Evolutionary conservation across 495 filamentous ascomycete genomes (phyloP), one percentile per base, ranked within the genome.

Genomic region (Lepraria neglecta): DNA sequence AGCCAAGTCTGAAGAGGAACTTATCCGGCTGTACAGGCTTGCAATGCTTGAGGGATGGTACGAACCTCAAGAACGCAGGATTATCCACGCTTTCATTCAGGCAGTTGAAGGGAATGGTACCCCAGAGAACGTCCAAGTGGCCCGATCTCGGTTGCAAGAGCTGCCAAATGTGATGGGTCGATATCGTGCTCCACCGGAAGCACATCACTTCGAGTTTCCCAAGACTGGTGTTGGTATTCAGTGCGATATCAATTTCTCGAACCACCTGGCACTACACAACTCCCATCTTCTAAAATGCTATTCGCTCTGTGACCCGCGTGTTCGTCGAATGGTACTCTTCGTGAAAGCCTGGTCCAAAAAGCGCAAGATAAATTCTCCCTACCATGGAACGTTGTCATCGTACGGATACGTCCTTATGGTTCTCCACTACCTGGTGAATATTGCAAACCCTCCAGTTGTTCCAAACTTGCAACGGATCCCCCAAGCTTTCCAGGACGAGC

Each of bases 331-430:
- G 76, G 82, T 91, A 15, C 76, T 91, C 6, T 92, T 92, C 69
- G 78, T 95, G 71, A 95, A 95, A 71, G 73, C 78, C 62, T 95
- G 90, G 90, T 87, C 90, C 43, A 91, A 89, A 71, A 77, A 78
- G 38, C 82, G 90, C 47, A 84, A 81, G 59, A 92, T 95, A 72
- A 94, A 94, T 72, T 82, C 78, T 57, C 81, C 87, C n/a, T 94
- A 90, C 68, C 81, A 82, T 45, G 90, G 90, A 55, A 92, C 88
- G 0, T 77, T 95, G 40, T 89, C 86, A 66, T 89, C 86, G 58
- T 95, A 95, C 69, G 90, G 90, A 51, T 95, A 91, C 71, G 88
- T 90, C n/a, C 76, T 95, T 7, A 92, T 95, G 88, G 85, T 89
- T n/a, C 74, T 95, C n/a, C 90, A 95, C 69, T 94, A 91, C 65